Conservation (phyloP, 352 stramenopile species). For the Blastocystis sp. region DNA sequence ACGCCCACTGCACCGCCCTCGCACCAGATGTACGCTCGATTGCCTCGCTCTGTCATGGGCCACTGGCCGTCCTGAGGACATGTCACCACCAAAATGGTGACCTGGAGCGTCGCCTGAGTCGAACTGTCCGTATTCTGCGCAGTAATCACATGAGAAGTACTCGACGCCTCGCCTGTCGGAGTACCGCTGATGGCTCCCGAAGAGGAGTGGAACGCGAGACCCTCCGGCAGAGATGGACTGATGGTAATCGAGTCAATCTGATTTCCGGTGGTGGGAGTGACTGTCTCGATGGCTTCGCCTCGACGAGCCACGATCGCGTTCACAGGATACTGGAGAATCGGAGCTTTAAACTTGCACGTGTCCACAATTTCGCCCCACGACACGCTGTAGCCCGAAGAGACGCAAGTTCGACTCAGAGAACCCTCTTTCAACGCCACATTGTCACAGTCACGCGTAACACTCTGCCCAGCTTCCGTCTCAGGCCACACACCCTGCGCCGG, state of each 20-base stretch:
- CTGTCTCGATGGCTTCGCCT: not conserved
- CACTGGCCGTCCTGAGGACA: not conserved
- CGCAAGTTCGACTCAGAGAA: not conserved
- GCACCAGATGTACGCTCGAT: conserved; percentile 28
- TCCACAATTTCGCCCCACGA: conserved; percentile 39
- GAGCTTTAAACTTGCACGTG: conserved; percentile 53
- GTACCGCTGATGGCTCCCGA: conserved; percentile 46
- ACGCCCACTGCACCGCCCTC: not conserved
- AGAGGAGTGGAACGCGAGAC: conserved; percentile 28
- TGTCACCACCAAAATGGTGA: conserved; percentile 23
- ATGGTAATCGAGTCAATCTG: conserved; percentile 60
- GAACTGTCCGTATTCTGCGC: not conserved
- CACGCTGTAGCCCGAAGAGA: not conserved
- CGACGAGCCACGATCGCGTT: conserved; percentile 10
- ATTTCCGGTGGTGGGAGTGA: conserved; percentile 16
- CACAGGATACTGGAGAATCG: not conserved
- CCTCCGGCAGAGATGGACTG: not conserved
- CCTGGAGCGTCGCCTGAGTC: conserved; percentile 3
- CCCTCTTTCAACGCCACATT: conserved; percentile 20
- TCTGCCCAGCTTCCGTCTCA: conserved; percentile 24
- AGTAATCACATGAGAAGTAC: not conserved
- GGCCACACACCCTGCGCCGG: conserved; percentile 33
- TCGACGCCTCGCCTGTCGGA: not conserved
- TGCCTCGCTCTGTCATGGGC: conserved; percentile 6
- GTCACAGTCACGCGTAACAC: conserved; percentile 5